phyloP scores from a whole-genome alignment of 225 moss, liverwort and hornwort species.

The Sphagnum contortum region DNA sequence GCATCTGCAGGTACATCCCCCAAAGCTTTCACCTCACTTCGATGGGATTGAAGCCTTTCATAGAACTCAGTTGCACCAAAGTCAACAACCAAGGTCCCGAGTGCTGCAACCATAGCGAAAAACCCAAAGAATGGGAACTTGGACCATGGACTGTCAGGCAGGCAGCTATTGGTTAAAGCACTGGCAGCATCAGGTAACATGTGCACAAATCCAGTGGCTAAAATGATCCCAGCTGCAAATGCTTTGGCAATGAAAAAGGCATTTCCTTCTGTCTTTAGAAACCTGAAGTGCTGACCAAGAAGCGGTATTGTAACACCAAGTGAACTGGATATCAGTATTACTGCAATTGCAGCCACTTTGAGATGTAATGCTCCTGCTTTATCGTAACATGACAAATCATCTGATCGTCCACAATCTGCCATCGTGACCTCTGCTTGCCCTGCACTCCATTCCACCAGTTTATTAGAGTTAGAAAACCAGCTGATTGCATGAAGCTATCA shows the following conservation, averaged over 20 bases:
- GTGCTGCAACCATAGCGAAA: conserved; percentile 66
- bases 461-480: no score
- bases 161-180: conserved; percentile 39
- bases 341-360: conserved; percentile 36
- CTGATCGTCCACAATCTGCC: conserved; percentile 18
- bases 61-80: conserved; percentile 65
- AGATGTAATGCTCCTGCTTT: conserved; percentile 29
- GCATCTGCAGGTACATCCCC: conserved; percentile 17
- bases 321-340: conserved; percentile 45
- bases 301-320: conserved; percentile 60
- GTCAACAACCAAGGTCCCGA: conserved; percentile 56
- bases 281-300: conserved; percentile 24
- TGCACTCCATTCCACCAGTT: no score
- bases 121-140: conserved; percentile 60
- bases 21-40: background rate
- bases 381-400: conserved; percentile 24
- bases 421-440: conserved; percentile 4
- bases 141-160: conserved; percentile 51
- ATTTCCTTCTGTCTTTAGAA: conserved; percentile 32
- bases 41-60: conserved; percentile 40
- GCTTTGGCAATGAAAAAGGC: conserved; percentile 39
- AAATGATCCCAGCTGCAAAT: conserved; percentile 73
- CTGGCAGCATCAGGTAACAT: conserved; percentile 72
- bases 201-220: conserved; percentile 82
- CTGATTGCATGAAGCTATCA: no score